Percentiles rank a stretch among this genome's conserved stretches.
Conservation (phyloP, 257 asterid species). For the Nicotiana undulata region DNA sequence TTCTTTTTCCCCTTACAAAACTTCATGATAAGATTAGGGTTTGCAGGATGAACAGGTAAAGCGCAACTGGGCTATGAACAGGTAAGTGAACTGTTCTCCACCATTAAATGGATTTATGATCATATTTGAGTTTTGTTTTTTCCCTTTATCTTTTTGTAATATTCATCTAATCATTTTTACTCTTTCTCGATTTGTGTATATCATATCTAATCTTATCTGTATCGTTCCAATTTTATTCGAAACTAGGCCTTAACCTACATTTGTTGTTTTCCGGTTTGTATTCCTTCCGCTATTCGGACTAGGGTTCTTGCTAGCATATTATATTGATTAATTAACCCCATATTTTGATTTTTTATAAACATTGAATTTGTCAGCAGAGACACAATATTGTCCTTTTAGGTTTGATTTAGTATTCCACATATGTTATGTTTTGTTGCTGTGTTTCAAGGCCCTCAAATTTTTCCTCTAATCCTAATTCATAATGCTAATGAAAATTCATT, state of each 20-base stretch:
- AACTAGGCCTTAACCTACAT: background rate
- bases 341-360: background rate
- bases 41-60: background rate
- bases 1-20: background rate
- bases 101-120: background rate
- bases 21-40: background rate
- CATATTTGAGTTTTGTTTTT: background rate
- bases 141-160: background rate
- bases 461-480: background rate
- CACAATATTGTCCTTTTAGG: background rate
- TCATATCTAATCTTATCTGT: background rate
- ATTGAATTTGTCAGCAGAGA: background rate
- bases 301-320: background rate
- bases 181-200: background rate
- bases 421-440: too few relatives aligned
- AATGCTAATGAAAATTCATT: background rate
- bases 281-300: background rate
- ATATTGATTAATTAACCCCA: background rate
- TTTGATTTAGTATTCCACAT: background rate
- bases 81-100: too few relatives aligned
- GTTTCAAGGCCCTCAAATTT: background rate
- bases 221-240: background rate
- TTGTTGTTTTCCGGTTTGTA: background rate
- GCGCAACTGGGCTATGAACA: too few relatives aligned
- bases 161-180: background rate